Base-by-base conservation (phyloP, 495 filamentous ascomycete species). In the Daldinia vernicosa region DNA sequence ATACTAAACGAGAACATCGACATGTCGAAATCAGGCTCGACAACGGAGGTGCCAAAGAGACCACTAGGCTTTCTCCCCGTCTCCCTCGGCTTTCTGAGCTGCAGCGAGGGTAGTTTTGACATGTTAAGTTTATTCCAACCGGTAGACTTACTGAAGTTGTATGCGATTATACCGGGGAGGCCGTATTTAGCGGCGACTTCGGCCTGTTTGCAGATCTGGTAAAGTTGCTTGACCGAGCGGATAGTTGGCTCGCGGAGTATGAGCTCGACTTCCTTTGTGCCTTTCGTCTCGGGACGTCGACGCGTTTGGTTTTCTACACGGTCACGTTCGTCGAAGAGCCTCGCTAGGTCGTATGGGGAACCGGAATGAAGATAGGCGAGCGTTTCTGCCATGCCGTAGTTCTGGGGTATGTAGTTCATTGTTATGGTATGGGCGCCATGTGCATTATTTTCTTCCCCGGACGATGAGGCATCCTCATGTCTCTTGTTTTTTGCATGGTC, bases 131-230 rank as follows among this genome's bases (percentile, higher is more conserved):
- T 60, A 26, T 75, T 77, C 73, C 72, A 71, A 4, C 55, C 39
- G 0, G 62, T 22, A 1, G 70, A 58, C 55, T 47, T 72, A 37
- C 68, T 67, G 11, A 76, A 70, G 39, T 76, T 72, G 40, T 68
- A 72, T 0, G 45, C 40, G 2, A 70, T 6, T 11, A 28, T 37
- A 1, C 67, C 75, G 0, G 61, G 11, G 6, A 30, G 17, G 0
- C 70, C 65, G 11, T 74, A 74, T 37, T 32, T 70, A 9, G 47
- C 0, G 0, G 35, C 54, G 14, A 66, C 0, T 32, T 71, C 73
- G 26, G 74, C 68, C 4, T 69, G 58, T 40, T 53, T 32, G 30
- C 39, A 35, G 9, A 45, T 60, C 12, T 45, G 45, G 35, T 74
- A 40, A 2, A 77, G 52, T 14, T 66, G 15, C 39, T 66, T 60